phyloP scores from a whole-genome alignment of 2,329 filamentous ascomycete genomes.

The Microcyclosporella mali region DNA sequence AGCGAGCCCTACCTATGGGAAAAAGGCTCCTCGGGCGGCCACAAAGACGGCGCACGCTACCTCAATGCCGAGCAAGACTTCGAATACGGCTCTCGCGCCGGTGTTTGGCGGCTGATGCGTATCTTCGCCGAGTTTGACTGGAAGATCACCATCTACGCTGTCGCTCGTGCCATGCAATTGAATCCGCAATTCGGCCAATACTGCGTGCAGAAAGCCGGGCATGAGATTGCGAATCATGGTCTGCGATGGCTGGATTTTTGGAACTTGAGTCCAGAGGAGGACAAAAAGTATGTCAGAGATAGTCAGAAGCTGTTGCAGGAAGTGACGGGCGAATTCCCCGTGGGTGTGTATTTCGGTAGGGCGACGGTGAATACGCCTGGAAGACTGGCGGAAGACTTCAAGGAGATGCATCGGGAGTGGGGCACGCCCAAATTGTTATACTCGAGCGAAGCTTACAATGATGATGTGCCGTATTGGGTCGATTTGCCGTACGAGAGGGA shows the following conservation, averaged over 20 bases:
- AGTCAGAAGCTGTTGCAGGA: constrained; percentile 36
- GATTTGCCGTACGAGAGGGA: constrained; percentile 47
- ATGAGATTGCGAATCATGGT: constrained; percentile 40
- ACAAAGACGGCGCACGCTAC: constrained; percentile 31
- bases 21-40: constrained; percentile 25
- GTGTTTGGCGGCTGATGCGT: constrained; percentile 37
- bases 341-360: constrained; percentile 48
- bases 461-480: constrained; percentile 52
- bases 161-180: constrained; percentile 37
- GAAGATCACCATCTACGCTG: constrained; percentile 40
- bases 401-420: constrained; percentile 43
- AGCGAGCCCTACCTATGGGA: constrained; percentile 38
- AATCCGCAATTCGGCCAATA: constrained; percentile 38
- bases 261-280: constrained; percentile 39
- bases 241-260: constrained; percentile 41
- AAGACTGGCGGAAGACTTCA: constrained; percentile 45
- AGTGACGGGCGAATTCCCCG: constrained; percentile 42
- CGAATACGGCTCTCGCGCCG: constrained; percentile 33
- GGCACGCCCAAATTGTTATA: constrained; percentile 40
- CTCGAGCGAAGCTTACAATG: constrained; percentile 48
- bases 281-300: constrained; percentile 44
- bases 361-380: constrained; percentile 41
- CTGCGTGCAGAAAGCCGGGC: constrained; percentile 34
- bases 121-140: constrained; percentile 39
- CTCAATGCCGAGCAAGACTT: constrained; percentile 44